A percentile compares a stretch with the other conserved stretches of the same genome.
These are phyloP conservation scores for Exidia glandulosa DNA, from an alignment of 768 basidiomycete species.

Conservation along the genomic window DNA sequence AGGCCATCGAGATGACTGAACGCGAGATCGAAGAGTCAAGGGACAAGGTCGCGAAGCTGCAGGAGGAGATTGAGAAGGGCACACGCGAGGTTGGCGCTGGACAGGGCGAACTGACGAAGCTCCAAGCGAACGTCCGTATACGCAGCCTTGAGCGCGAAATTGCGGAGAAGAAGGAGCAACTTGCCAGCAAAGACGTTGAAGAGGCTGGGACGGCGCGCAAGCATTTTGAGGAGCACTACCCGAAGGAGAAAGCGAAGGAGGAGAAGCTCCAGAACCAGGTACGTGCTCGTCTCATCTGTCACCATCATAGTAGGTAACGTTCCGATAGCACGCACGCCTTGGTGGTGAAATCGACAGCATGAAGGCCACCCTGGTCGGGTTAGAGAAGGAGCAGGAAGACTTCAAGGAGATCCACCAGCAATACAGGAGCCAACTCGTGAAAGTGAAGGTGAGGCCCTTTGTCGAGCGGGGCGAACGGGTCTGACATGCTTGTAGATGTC, in stretches of 20 bases:
- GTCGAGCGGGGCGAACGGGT: background rate
- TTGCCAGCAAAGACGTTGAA: constrained; percentile 72
- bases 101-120: constrained; percentile 53
- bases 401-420: constrained; percentile 79
- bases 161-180: constrained; percentile 51
- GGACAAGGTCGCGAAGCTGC: constrained; percentile 29
- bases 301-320: background rate
- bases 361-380: constrained; percentile 50
- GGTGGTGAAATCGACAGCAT: constrained; percentile 74
- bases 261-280: constrained; percentile 61
- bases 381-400: constrained; percentile 65
- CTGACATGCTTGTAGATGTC: constrained; percentile 54
- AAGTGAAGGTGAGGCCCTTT: constrained; percentile 64
- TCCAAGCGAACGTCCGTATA: constrained; percentile 76
- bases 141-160: constrained; percentile 60
- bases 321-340: constrained; percentile 58
- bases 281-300: constrained; percentile 9
- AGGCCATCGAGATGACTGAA: constrained; percentile 39
- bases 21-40: constrained; percentile 32
- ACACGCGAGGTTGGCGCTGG: constrained; percentile 48
- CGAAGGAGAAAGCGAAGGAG: constrained; percentile 59
- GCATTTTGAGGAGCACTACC: constrained; percentile 76
- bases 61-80: constrained; percentile 61
- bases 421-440: constrained; percentile 85
- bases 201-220: constrained; percentile 73